Percentiles rank a stretch among this genome's conserved stretches.
These are phyloP conservation scores for Didymella arachidicola DNA, from an alignment of 2,329 filamentous ascomycete genomes.

Conservation along the genomic window DNA sequence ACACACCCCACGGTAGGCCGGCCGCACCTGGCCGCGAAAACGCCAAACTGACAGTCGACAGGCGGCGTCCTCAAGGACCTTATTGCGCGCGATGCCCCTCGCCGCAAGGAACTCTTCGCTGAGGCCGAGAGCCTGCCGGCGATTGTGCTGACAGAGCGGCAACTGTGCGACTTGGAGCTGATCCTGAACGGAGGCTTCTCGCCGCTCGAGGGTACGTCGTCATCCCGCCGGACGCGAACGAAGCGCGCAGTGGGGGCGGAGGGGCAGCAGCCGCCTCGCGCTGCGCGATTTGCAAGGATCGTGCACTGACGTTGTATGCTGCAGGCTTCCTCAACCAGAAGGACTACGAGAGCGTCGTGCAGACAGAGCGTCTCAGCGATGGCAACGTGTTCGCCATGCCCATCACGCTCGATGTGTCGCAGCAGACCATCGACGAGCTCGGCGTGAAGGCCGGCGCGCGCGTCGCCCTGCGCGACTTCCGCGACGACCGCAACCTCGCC, in stretches of 20 bases:
- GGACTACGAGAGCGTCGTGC: slow-evolving; percentile 95
- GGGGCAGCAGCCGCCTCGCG: slow-evolving; percentile 15
- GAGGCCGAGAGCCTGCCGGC: slow-evolving; percentile 90
- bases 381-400: slow-evolving; percentile 96
- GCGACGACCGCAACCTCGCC: slow-evolving; percentile 94
- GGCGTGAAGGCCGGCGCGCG: slow-evolving; percentile 81
- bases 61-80: slow-evolving; percentile 95
- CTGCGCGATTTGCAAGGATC: background rate
- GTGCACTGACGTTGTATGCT: slow-evolving; percentile 2
- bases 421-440: slow-evolving; percentile 75
- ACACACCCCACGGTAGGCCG: slow-evolving; percentile 56
- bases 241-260: slow-evolving; percentile 6
- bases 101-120: slow-evolving; percentile 77
- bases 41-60: slow-evolving; percentile 9
- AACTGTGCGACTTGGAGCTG: slow-evolving; percentile 96
- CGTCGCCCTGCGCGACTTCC: slow-evolving; percentile 90
- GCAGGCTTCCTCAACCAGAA: slow-evolving; percentile 97
- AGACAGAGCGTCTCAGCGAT: slow-evolving; percentile 83
- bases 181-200: slow-evolving; percentile 98
- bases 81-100: slow-evolving; percentile 87
- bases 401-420: slow-evolving; percentile 87
- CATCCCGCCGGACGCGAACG: slow-evolving; percentile 10
- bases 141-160: slow-evolving; percentile 85
- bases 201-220: slow-evolving; percentile 83
- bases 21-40: background rate